Percentiles rank a stretch among this genome's conserved stretches.
These are phyloP conservation scores for Sclerotinia spermophila DNA, from an alignment of 2,329 filamentous ascomycete genomes.

Conservation along the genomic window DNA sequence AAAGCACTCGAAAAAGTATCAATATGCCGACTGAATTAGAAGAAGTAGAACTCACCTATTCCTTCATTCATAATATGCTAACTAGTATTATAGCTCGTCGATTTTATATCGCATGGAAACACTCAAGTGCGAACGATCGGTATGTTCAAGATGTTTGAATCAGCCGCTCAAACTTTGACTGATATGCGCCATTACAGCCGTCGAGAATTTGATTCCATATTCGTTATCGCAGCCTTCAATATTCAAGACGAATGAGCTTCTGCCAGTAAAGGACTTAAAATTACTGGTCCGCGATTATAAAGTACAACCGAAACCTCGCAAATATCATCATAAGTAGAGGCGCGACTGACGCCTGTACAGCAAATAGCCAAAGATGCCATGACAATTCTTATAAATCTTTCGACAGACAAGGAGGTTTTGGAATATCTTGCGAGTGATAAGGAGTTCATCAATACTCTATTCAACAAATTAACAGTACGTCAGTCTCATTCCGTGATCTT, in stretches of 20 bases:
- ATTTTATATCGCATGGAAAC: slow-evolving; percentile 89
- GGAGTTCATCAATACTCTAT: slow-evolving; percentile 70
- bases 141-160: slow-evolving; percentile 39
- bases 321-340: not conserved
- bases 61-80: not conserved
- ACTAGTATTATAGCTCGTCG: slow-evolving; percentile 63
- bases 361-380: slow-evolving; percentile 90
- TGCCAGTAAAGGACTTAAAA: slow-evolving; percentile 83
- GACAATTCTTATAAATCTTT: slow-evolving; percentile 84
- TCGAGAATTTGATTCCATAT: slow-evolving; percentile 83
- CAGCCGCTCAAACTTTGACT: slow-evolving; percentile 20
- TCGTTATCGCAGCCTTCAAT: slow-evolving; percentile 68
- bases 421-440: slow-evolving; percentile 73
- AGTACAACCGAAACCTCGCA: slow-evolving; percentile 47
- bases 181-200: slow-evolving; percentile 49
- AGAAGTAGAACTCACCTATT: slow-evolving; percentile 52
- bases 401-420: slow-evolving; percentile 72
- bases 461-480: slow-evolving; percentile 73
- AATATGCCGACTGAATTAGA: slow-evolving; percentile 72
- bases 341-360: slow-evolving; percentile 42
- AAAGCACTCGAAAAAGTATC: slow-evolving; percentile 9
- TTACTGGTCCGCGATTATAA: slow-evolving; percentile 79
- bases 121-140: slow-evolving; percentile 82
- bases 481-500: slow-evolving; percentile 39
- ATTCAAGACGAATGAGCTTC: slow-evolving; percentile 77